Conservation (phyloP, 805 yeast species). For the Teunomyces kruisii region DNA sequence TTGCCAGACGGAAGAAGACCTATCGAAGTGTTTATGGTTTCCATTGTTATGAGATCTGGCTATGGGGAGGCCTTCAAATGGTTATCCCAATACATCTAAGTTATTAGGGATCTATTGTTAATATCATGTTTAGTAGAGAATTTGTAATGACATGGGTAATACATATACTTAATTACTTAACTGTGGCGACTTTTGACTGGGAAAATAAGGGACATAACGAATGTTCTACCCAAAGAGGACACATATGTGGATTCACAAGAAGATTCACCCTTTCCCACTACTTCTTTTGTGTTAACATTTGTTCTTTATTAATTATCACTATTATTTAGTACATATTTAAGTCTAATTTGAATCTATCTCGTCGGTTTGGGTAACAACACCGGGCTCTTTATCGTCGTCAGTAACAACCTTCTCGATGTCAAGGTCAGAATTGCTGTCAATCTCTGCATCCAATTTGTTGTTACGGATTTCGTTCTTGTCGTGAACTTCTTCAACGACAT, state of each 20-base stretch:
- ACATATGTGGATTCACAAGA: too few species aligned
- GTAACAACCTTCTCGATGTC: not conserved
- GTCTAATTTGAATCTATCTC: not conserved
- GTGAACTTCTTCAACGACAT: constrained; percentile 1
- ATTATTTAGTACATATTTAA: too few species aligned
- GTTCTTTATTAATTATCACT: too few species aligned
- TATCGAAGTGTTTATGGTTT: constrained; percentile 94
- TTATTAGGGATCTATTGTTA: not conserved
- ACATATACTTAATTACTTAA: not conserved
- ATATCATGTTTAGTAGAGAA: not conserved
- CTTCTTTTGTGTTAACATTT: too few species aligned
- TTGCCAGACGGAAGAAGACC: constrained; percentile 80
- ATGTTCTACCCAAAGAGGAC: too few species aligned
- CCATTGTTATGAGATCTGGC: constrained; percentile 98
- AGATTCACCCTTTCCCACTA: too few species aligned
- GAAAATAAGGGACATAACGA: too few species aligned
- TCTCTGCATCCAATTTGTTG: not conserved
- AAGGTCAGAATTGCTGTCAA: not conserved
- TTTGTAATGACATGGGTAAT: not conserved
- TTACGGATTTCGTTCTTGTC: constrained; percentile 1
- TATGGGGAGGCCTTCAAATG: constrained; percentile 98
- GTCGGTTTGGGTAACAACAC: not conserved
- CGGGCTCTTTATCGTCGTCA: not conserved
- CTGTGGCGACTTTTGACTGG: too few species aligned
- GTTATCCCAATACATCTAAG: constrained; percentile 90